Percentiles rank a stretch among this genome's conserved stretches.
Conservation (phyloP, 2,329 filamentous ascomycete genomes). For the Penicillium verrucosum region DNA sequence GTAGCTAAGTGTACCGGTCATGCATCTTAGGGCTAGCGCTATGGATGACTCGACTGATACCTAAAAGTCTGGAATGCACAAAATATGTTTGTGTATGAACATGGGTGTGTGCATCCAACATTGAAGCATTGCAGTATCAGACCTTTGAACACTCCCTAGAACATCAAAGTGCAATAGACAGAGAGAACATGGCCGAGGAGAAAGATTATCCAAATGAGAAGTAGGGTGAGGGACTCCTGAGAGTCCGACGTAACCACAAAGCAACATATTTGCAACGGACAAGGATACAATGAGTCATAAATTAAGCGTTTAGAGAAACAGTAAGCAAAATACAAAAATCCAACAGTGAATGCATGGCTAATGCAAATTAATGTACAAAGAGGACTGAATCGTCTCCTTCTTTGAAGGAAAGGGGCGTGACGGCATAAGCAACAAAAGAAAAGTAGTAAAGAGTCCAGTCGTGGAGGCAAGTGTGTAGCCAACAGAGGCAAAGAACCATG, state of each 20-base stretch:
- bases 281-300: background rate
- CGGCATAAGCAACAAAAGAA: slow-evolving; percentile 29
- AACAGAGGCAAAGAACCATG: slow-evolving; percentile 8
- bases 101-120: background rate
- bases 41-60: background rate
- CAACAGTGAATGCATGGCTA: slow-evolving; percentile 13
- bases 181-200: background rate
- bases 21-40: background rate
- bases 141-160: background rate
- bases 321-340: background rate
- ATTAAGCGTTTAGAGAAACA: background rate
- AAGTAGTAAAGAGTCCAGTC: slow-evolving; percentile 25
- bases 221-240: background rate
- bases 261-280: background rate
- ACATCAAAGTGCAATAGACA: background rate
- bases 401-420: slow-evolving; percentile 26
- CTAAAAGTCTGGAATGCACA: background rate
- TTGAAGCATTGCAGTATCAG: background rate
- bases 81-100: background rate
- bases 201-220: background rate
- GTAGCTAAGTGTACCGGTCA: background rate
- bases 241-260: background rate
- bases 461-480: slow-evolving; percentile 9
- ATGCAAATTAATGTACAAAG: slow-evolving; percentile 30
- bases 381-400: slow-evolving; percentile 18